These are phyloP conservation scores for Mycena galericulata DNA, from an alignment of 768 basidiomycete genomes.

Conservation along the genomic window DNA sequence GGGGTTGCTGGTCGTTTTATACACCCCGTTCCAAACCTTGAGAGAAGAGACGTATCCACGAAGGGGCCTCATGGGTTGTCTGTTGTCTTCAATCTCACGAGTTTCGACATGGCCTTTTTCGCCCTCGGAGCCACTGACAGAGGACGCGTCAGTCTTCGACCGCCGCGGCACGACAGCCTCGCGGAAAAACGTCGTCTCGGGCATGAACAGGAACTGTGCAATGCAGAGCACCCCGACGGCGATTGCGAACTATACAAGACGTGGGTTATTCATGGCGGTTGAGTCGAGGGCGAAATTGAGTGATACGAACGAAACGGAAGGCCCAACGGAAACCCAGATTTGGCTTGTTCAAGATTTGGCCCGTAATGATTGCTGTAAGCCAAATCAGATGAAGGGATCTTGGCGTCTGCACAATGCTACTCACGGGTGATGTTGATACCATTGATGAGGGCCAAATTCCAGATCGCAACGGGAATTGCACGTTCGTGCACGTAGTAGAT, in stretches of 20 bases:
- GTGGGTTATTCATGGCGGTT: background rate
- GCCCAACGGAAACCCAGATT: conserved; percentile 26
- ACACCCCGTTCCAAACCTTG: conserved; percentile 16
- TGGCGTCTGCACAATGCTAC: background rate
- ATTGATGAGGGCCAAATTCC: conserved; percentile 27
- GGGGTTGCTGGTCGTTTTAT: conserved; percentile 8
- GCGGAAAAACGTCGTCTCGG: conserved; percentile 26
- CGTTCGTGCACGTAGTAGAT: conserved; percentile 27
- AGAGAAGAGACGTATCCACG: conserved; percentile 17
- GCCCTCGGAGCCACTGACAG: background rate
- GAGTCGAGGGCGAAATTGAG: background rate
- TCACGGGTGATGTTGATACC: conserved; percentile 22
- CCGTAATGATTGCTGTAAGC: conserved; percentile 7
- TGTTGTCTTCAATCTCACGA: background rate
- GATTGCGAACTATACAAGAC: conserved; percentile 24
- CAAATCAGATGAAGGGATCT: background rate
- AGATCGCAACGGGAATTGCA: conserved; percentile 17
- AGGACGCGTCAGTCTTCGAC: background rate
- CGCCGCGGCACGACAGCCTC: background rate
- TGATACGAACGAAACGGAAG: conserved; percentile 12
- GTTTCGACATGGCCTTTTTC: conserved; percentile 14
- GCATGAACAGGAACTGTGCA: conserved; percentile 23
- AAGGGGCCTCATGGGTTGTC: background rate
- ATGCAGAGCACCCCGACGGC: conserved; percentile 23
- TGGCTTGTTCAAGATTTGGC: conserved; percentile 21